Conservation (phyloP, 345 rosid species). For the Corchorus capsularis region DNA sequence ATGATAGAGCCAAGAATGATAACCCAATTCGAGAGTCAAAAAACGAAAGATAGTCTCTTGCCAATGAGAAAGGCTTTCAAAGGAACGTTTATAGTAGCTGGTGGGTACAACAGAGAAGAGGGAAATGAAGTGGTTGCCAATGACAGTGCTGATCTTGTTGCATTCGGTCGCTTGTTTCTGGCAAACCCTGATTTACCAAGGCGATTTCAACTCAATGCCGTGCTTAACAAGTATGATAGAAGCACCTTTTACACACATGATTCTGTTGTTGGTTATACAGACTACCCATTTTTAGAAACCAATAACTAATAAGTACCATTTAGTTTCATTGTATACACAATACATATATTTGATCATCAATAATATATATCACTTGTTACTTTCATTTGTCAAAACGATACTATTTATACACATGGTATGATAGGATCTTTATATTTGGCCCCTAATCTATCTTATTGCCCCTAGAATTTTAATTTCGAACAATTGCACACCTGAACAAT, state of each 20-base stretch:
- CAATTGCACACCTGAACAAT: too few species aligned
- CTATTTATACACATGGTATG: too few species aligned
- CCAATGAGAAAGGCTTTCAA: slow-evolving; percentile 42
- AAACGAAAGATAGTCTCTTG: slow-evolving; percentile 24
- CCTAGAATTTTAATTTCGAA: too few species aligned
- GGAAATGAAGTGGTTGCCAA: slow-evolving; percentile 33
- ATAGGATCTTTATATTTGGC: too few species aligned
- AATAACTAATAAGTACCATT: background rate
- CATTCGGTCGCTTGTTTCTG: slow-evolving; percentile 18
- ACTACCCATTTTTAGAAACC: slow-evolving; percentile 56
- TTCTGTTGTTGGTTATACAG: slow-evolving; percentile 66
- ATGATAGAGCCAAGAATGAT: slow-evolving; percentile 50
- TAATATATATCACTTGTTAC: too few species aligned
- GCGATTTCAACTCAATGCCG: slow-evolving; percentile 16
- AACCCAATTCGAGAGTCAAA: slow-evolving; percentile 25
- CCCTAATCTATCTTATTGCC: too few species aligned
- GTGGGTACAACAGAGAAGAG: slow-evolving; percentile 41
- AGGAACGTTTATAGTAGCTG: slow-evolving; percentile 43
- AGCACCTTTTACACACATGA: slow-evolving; percentile 31
- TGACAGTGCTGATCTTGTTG: slow-evolving; percentile 37
- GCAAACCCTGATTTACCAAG: slow-evolving; percentile 22
- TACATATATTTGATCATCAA: too few species aligned
- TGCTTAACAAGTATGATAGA: slow-evolving; percentile 19
- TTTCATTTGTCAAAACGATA: too few species aligned
- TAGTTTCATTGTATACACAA: too few species aligned